Conservation (phyloP, 2,329 filamentous ascomycete species). For the Seiridium cupressi region DNA sequence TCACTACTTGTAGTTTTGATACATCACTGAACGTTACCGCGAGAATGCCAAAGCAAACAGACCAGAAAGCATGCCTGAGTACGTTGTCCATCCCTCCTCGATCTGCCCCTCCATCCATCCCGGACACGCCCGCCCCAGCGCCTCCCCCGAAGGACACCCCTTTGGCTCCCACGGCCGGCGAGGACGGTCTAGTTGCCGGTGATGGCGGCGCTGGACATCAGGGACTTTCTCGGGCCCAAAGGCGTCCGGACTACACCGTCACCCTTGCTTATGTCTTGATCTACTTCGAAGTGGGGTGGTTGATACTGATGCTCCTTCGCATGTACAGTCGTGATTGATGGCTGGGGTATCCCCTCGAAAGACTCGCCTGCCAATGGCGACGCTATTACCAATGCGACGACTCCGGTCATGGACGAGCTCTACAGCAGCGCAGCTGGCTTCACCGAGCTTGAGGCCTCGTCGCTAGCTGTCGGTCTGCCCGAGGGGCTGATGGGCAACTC, state of each 20-base stretch:
- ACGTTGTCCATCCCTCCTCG: constrained; percentile 39
- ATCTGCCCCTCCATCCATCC: constrained; percentile 19
- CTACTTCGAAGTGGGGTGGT: constrained; percentile 54
- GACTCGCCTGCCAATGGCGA: constrained; percentile 85
- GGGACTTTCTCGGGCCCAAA: constrained; percentile 15
- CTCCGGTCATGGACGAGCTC: constrained; percentile 92
- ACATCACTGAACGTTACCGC: constrained; percentile 37
- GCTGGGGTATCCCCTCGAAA: constrained; percentile 87
- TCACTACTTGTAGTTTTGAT: background rate
- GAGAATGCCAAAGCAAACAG: constrained; percentile 36
- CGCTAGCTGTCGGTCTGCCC: constrained; percentile 89
- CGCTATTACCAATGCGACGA: constrained; percentile 90
- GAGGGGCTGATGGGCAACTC: constrained; percentile 99
- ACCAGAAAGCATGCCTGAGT: constrained; percentile 61
- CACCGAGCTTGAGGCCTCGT: constrained; percentile 92
- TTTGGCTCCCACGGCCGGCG: background rate
- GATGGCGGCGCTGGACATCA: constrained; percentile 7
- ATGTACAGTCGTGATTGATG: constrained; percentile 89
- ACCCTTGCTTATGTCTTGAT: constrained; percentile 50
- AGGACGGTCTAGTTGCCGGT: background rate
- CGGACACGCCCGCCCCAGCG: constrained; percentile 3
- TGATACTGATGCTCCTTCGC: constrained; percentile 44
- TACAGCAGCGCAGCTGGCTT: constrained; percentile 80
- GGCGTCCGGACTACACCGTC: constrained; percentile 36
- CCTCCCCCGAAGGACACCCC: constrained; percentile 3